These are phyloP conservation scores for Rhynchosporium graminicola DNA, from an alignment of 2,329 filamentous ascomycete species.

Conservation along the genomic window DNA sequence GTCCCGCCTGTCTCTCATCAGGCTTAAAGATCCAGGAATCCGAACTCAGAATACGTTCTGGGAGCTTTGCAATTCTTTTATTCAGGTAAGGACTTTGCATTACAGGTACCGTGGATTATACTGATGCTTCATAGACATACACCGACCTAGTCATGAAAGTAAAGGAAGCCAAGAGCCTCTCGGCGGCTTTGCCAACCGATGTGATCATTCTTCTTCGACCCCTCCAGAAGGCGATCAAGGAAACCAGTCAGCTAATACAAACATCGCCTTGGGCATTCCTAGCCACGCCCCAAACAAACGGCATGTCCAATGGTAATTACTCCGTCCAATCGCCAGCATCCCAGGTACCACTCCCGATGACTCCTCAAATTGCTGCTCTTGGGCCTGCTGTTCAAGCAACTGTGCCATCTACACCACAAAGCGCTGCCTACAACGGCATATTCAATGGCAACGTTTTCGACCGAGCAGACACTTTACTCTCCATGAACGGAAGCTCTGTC, in stretches of 20 bases:
- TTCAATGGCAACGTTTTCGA: conserved; percentile 40
- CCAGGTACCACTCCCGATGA: conserved; percentile 70
- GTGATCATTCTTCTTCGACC: conserved; percentile 75
- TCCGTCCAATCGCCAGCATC: conserved; percentile 45
- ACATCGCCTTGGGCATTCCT: conserved; percentile 63
- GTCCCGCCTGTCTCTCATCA: conserved; percentile 73
- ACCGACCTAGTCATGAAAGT: conserved; percentile 63
- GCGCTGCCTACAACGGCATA: conserved; percentile 36
- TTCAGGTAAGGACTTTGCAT: conserved; percentile 45
- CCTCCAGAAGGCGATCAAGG: conserved; percentile 79
- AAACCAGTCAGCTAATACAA: conserved; percentile 73
- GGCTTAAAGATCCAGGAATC: conserved; percentile 79
- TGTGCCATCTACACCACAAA: conserved; percentile 67
- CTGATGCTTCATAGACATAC: conserved; percentile 54
- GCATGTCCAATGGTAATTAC: conserved; percentile 32
- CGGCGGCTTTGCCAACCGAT: conserved; percentile 59
- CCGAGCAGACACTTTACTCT: conserved; percentile 38
- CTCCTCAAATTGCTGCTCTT: conserved; percentile 83
- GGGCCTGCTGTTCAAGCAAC: conserved; percentile 90
- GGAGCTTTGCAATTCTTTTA: conserved; percentile 73
- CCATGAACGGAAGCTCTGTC: conserved; percentile 30
- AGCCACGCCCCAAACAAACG: conserved; percentile 32
- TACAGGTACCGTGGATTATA: conserved; percentile 29
- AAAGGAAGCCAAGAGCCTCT: conserved; percentile 51
- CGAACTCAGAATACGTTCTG: conserved; percentile 64